Conservation (phyloP, 2,329 filamentous ascomycete species). For the Colletotrichum chlorophyti region DNA sequence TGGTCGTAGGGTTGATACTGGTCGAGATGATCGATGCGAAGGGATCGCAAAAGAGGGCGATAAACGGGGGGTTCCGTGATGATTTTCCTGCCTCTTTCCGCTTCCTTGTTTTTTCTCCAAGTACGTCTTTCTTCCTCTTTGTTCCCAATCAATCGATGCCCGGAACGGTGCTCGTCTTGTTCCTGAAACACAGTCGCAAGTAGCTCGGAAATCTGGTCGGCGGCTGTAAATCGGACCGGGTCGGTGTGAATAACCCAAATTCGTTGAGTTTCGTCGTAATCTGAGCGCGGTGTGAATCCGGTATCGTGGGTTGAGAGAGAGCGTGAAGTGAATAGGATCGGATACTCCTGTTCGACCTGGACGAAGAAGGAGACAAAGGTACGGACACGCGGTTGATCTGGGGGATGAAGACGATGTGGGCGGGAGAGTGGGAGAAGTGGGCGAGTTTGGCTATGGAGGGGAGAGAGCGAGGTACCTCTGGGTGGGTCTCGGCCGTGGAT, state of each 20-base stretch:
- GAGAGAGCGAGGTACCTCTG: slow-evolving; percentile 17
- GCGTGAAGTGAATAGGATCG: slow-evolving; percentile 11
- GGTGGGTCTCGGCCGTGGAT: slow-evolving; percentile 16
- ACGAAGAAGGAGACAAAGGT: slow-evolving; percentile 17
- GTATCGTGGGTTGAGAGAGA: neutral
- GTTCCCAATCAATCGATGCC: slow-evolving; percentile 1
- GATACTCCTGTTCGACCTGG: slow-evolving; percentile 19
- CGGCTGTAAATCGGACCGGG: neutral
- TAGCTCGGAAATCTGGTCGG: neutral
- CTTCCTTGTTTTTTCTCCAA: neutral
- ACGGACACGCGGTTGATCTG: slow-evolving; percentile 27
- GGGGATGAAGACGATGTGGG: slow-evolving; percentile 27
- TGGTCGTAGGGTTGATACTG: neutral
- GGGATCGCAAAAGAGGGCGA: slow-evolving; percentile 7
- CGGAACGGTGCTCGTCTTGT: slow-evolving; percentile 1
- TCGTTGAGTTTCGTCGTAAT: neutral
- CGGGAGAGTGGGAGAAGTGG: slow-evolving; percentile 14
- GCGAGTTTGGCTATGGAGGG: slow-evolving; percentile 14
- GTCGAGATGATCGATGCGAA: slow-evolving; percentile 13
- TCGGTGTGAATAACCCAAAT: too few species aligned
- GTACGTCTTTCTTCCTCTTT: neutral
- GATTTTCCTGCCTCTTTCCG: slow-evolving; percentile 6
- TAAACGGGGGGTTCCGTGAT: neutral
- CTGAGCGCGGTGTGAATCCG: neutral
- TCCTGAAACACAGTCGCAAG: slow-evolving; percentile 24